Base-by-base conservation (phyloP, 1,284 basidiomycete species). In the Ceratobasidium sp. region DNA sequence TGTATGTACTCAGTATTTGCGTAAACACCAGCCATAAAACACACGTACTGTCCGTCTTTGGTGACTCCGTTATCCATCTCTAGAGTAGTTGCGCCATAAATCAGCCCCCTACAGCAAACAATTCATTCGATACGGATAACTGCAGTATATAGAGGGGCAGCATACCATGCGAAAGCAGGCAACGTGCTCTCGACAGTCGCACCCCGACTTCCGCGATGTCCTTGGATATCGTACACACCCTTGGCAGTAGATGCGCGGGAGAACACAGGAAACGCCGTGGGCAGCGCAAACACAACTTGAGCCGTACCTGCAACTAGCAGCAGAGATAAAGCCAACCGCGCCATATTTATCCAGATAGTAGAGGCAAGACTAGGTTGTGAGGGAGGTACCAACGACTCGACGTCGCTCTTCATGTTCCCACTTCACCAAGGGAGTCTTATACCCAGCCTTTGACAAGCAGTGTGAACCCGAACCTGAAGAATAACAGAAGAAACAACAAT, bases 41-140 rank as follows among this genome's bases (percentile, higher is more conserved):
- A 9, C 17, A 81, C 83, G 80, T 69, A 90, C 91, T 75, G 61
- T 42, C 73, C 71, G 20, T 67, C 70, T 85, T 90, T 90, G 1
- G 93, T 93, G 74, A 94, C 88, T 5, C 91, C 92, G 82, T 93
- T 92, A 83, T 94, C 94, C 79, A 94, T 83, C 84, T 95, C 93
- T 26, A 95, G 86, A 0, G 92, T 93, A 0, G 91, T 91, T 17
- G 90, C 90, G 44, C 93, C 93, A 81, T 92, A 89, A 57, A 94
- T 89, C 77, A 94, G 86, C 52, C 89, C 92, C 91, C 91, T 91
- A 33, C 33, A 4, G 33, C 33, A 33, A 33, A 76, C 50, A 54
- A 48, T 20, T 23, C 23, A 23, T 17, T 69, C 46, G 59, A 23
- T 42, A 20, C 28, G 17, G 12, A 54, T 15, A 7, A 10, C 23